A percentile compares a stretch with the other conserved stretches of the same genome.
These are phyloP conservation scores for Terfezia boudieri DNA, from an alignment of 495 filamentous ascomycete genomes.

Conservation along the genomic window DNA sequence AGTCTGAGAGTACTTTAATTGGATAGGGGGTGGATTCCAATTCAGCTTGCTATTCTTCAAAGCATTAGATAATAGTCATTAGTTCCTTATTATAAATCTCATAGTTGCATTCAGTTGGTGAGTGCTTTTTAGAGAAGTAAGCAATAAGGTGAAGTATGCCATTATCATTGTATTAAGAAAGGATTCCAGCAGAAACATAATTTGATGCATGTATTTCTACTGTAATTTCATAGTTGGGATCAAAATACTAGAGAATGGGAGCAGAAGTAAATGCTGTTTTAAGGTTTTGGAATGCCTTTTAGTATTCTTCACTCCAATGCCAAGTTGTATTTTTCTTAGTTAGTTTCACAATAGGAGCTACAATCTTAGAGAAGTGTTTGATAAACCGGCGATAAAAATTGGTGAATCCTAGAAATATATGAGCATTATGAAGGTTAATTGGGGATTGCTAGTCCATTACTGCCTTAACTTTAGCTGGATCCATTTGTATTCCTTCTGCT, in stretches of 20 bases:
- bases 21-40: conserved; percentile 6
- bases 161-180: background rate
- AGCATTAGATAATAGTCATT: conserved; percentile 3
- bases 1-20: conserved; percentile 7
- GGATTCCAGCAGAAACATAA: background rate
- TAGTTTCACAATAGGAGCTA: background rate
- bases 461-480: background rate
- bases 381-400: background rate
- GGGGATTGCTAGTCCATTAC: too few relatives aligned
- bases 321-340: background rate
- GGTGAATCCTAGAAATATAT: too few relatives aligned
- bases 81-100: background rate
- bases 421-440: too few relatives aligned
- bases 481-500: background rate
- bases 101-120: too few relatives aligned
- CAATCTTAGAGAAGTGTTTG: background rate
- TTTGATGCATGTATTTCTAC: background rate
- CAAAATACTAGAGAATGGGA: background rate
- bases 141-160: too few relatives aligned
- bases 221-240: background rate
- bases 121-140: too few relatives aligned
- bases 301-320: background rate
- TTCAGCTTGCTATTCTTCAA: conserved; percentile 19
- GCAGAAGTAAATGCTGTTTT: background rate
- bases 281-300: background rate